Evolutionary conservation across 495 filamentous ascomycete species (phyloP), one percentile per base, ranked within the genome.

Genomic region (Cercophora samala): DNA sequence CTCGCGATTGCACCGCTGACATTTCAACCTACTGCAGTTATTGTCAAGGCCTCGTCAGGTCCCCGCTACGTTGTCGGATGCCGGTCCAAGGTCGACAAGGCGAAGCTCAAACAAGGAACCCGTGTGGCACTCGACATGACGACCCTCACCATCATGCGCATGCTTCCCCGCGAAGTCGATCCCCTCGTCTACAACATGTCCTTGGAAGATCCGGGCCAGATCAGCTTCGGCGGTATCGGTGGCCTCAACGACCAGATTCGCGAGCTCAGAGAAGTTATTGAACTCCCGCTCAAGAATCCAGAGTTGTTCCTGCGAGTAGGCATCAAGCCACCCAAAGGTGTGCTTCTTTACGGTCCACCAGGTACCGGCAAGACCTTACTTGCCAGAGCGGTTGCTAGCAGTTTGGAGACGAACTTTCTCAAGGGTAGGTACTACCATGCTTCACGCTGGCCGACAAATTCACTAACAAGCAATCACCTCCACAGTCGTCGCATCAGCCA

Each of bases 171-270:
- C 70, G 96, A 99, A 82, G 96, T 99, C 69, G 96, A 99, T 76
- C 96, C 96, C 19, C 81, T 98, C 70, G 96, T 99, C 61, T 99
- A 99, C 86, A 99, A 97, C 83, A 99, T 99, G 96, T 99, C 96
- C 54, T 81, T 99, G 65, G 96, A 98, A 79, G 96, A 99, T 75
- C 95, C 96, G 1, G 96, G 96, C 21, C 93, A 97, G 77, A 90
- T 99, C 78, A 97, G 90, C 82, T 99, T 99, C 74, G 94, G 89
- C n/a, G 96, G 96, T 69, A 99, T 99, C 74, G 96, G 96, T 81
- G 96, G 96, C 70, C 80, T 99, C 73, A 99, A 99, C 79, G 96
- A 99, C 68, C 96, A 99, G 81, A 99, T 99, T 75, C 86, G 96
- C 80, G 96, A 99, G 81, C 82, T 99, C 66, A 87, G 96, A 70